A percentile compares a stretch with the other conserved stretches of the same genome.
These are phyloP conservation scores for Silene coronaria DNA, from an alignment of 179 eudicot genomes.

Conservation along the genomic window DNA sequence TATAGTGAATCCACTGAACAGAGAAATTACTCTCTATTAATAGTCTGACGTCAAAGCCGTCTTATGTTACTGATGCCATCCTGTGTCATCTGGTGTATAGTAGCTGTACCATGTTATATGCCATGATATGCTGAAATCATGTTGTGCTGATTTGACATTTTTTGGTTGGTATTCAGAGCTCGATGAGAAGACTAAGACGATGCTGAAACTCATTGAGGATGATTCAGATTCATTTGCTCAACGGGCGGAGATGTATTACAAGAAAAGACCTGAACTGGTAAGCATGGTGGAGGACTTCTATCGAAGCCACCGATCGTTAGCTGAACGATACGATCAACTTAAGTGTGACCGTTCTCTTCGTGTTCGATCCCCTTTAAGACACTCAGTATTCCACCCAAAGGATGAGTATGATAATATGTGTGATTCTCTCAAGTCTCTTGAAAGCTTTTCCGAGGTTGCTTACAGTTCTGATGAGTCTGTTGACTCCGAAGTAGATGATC, in stretches of 20 bases:
- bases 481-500: conserved; percentile 84
- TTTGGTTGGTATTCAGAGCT: conserved; percentile 41
- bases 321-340: conserved; percentile 70
- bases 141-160: neutral
- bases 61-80: neutral
- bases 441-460: conserved; percentile 48
- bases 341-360: conserved; percentile 51
- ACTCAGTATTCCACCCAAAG: conserved; percentile 40
- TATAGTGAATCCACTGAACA: neutral
- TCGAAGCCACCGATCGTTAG: conserved; percentile 73
- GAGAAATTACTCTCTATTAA: too few species aligned
- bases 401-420: conserved; percentile 28
- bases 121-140: neutral
- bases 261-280: conserved; percentile 81
- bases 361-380: conserved; percentile 39
- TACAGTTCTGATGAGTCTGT: conserved; percentile 46
- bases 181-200: conserved; percentile 61
- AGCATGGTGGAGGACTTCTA: conserved; percentile 78
- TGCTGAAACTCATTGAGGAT: conserved; percentile 72
- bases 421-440: conserved; percentile 37
- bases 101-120: neutral
- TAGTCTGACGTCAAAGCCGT: neutral
- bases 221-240: conserved; percentile 93
- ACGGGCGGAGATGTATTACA: conserved; percentile 97
- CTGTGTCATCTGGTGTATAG: neutral